These are phyloP conservation scores for Ascochyta koolunga DNA, from an alignment of 2,329 filamentous ascomycete species.

Conservation along the genomic window DNA sequence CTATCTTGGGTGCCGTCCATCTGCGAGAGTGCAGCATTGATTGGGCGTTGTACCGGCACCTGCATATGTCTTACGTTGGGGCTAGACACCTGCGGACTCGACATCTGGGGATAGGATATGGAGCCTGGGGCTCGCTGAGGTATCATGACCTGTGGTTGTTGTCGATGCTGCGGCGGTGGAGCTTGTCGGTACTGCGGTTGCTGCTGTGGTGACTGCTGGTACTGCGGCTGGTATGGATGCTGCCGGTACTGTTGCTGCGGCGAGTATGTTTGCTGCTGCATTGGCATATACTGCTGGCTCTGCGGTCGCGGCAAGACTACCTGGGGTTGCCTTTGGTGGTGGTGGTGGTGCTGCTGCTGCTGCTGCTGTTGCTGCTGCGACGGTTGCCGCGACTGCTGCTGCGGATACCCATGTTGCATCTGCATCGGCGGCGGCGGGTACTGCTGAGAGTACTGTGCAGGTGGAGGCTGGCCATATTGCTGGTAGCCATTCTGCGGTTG, in stretches of 20 bases:
- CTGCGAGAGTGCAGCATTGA: conserved; percentile 22
- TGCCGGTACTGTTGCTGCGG: conserved; percentile 7
- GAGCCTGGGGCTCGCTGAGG: conserved; percentile 29
- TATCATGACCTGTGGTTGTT: conserved; percentile 40
- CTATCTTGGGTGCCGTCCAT: conserved; percentile 23
- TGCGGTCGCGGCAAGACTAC: conserved; percentile 29
- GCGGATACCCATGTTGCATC: conserved; percentile 31
- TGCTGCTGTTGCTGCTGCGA: conserved; percentile 5
- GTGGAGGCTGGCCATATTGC: conserved; percentile 33
- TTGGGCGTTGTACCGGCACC: conserved; percentile 31
- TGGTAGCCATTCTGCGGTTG: conserved; percentile 37
- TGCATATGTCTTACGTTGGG: conserved; percentile 38
- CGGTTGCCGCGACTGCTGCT: conserved; percentile 27
- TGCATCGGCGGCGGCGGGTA: conserved; percentile 30
- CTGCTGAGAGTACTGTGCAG: conserved; percentile 28
- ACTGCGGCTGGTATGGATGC: conserved; percentile 5
- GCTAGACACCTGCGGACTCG: conserved; percentile 33
- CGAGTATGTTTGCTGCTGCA: conserved; percentile 15
- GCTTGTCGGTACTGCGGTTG: conserved; percentile 13
- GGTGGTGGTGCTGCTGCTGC: background rate
- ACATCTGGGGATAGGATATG: conserved; percentile 33
- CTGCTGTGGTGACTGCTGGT: conserved; percentile 23
- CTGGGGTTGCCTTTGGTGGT: conserved; percentile 23
- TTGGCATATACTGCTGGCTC: conserved; percentile 34
- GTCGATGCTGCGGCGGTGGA: conserved; percentile 9